phyloP scores from a whole-genome alignment of 2,329 filamentous ascomycete genomes.

The Neobulgaria alba region DNA sequence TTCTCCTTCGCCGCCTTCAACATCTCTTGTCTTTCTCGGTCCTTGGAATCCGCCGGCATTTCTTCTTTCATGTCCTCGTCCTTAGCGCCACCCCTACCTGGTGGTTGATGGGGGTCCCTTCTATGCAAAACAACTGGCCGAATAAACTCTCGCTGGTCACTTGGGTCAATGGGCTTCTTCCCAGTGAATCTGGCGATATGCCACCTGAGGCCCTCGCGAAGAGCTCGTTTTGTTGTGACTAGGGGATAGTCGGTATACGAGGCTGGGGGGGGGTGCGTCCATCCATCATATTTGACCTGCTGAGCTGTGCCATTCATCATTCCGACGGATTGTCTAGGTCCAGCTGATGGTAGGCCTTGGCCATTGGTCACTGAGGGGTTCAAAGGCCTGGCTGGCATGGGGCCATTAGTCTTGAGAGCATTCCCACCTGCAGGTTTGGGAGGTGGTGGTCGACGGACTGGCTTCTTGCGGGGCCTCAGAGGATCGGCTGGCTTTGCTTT shows the following conservation, averaged over 20 bases:
- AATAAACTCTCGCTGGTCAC: constrained; percentile 68
- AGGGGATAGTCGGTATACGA: constrained; percentile 54
- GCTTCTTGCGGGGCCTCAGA: constrained; percentile 53
- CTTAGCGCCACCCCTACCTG: constrained; percentile 55
- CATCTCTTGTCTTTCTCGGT: constrained; percentile 59
- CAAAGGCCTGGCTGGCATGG: background rate
- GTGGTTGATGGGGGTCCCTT: constrained; percentile 69
- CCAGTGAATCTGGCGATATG: constrained; percentile 72
- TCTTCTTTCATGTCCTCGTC: constrained; percentile 37
- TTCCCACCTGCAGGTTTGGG: background rate
- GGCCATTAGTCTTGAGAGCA: background rate
- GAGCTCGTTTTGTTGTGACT: constrained; percentile 71
- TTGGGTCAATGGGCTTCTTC: constrained; percentile 59
- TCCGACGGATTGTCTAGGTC: constrained; percentile 17
- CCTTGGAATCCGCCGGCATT: constrained; percentile 43
- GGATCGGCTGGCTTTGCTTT: constrained; percentile 50
- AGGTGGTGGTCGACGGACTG: constrained; percentile 27
- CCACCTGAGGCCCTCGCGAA: constrained; percentile 72
- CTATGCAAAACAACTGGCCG: constrained; percentile 83
- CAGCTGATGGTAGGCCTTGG: constrained; percentile 1
- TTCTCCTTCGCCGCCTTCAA: constrained; percentile 71
- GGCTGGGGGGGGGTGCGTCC: constrained; percentile 44
- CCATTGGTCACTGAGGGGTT: background rate
- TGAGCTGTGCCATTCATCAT: constrained; percentile 13
- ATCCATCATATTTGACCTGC: constrained; percentile 41